Conservation (phyloP, 1,139 yeast genomes). For the Candida albicans region DNA sequence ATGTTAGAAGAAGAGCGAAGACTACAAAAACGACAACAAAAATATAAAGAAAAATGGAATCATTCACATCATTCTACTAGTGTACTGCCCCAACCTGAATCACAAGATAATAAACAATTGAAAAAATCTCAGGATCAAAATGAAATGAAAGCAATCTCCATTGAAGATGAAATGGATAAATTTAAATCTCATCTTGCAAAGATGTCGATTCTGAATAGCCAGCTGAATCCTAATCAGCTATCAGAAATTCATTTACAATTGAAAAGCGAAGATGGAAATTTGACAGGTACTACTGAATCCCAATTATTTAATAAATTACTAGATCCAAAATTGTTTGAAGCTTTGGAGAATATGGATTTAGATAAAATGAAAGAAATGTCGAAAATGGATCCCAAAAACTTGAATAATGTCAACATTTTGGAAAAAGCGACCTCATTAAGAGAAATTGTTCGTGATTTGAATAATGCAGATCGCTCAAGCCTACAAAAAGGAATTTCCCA, state of each 20-base stretch:
- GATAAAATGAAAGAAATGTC: conserved; percentile 28
- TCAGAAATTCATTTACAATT: conserved; percentile 6
- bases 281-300: conserved; percentile 10
- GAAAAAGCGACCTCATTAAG: conserved; percentile 31
- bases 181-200: conserved; percentile 10
- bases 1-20: conserved; percentile 41
- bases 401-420: conserved; percentile 22
- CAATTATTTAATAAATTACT: conserved; percentile 25
- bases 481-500: conserved; percentile 30
- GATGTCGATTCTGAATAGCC: conserved; percentile 2
- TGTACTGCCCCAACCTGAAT: conserved; percentile 2
- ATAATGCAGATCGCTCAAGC: conserved; percentile 28
- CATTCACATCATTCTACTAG: conserved; percentile 7
- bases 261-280: not conserved
- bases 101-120: not conserved
- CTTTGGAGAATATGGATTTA: conserved; percentile 28
- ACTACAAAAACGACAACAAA: conserved; percentile 30
- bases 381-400: conserved; percentile 16
- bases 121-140: not conserved
- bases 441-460: conserved; percentile 30
- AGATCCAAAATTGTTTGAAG: conserved; percentile 33
- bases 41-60: conserved; percentile 17
- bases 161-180: conserved; percentile 12
- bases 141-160: conserved; percentile 3
- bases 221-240: not conserved